Percentiles rank a stretch among this genome's conserved stretches.
phyloP scores from a whole-genome alignment of 345 rosid species.

The Pistacia atlantica region DNA sequence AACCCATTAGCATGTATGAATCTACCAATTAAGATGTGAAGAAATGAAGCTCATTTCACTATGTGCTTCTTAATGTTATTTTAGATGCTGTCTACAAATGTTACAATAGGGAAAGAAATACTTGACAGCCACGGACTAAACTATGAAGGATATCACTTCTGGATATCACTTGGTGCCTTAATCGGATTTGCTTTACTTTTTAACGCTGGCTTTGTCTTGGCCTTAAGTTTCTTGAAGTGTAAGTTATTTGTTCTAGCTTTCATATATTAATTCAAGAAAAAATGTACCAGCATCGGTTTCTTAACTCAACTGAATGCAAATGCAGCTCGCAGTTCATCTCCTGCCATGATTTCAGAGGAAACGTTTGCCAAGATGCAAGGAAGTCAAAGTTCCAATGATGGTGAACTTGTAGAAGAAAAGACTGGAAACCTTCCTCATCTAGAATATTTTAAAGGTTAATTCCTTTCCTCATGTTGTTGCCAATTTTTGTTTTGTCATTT shows the following conservation, averaged over 20 bases:
- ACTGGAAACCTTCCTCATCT: not conserved
- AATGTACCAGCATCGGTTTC: not conserved
- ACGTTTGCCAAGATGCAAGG: conserved; percentile 51
- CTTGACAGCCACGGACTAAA: conserved; percentile 66
- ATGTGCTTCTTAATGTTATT: not conserved
- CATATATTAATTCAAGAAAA: not conserved
- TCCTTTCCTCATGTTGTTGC: not conserved
- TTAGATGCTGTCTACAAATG: conserved; percentile 41
- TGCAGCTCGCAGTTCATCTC: conserved; percentile 76
- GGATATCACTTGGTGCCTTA: conserved; percentile 69
- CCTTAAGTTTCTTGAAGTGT: conserved; percentile 71
- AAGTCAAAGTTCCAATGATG: conserved; percentile 32
- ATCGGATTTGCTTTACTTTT: conserved; percentile 57
- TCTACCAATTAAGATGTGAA: not conserved
- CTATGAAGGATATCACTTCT: conserved; percentile 50
- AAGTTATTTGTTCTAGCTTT: conserved; percentile 26
- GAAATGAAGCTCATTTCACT: not conserved
- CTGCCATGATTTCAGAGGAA: conserved; percentile 65
- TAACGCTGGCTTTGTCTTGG: conserved; percentile 63
- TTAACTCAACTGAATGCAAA: not conserved
- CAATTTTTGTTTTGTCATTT: not conserved
- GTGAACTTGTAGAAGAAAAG: conserved; percentile 12
- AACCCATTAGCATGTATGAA: too few species aligned
- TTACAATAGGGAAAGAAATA: conserved; percentile 53
- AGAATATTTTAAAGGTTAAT: conserved; percentile 29